A percentile compares a stretch with the other conserved stretches of the same genome.
phyloP scores from a whole-genome alignment of 139 green algal species.

The Micractinium sp. region DNA sequence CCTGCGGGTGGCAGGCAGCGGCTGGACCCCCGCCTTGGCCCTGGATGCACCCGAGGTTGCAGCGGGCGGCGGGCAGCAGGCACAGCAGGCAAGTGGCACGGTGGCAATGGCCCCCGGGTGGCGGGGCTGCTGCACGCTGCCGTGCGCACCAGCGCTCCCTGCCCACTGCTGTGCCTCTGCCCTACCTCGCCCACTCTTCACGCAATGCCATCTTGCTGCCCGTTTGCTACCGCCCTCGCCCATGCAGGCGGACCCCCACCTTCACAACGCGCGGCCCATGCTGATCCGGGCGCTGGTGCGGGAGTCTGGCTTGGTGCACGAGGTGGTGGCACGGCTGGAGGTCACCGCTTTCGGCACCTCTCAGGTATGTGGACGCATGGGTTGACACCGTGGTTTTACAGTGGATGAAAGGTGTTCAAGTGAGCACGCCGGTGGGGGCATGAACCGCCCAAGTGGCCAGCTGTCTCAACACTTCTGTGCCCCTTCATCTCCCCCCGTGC shows the following conservation, averaged over 20 bases:
- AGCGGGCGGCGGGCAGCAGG: conserved; percentile 13
- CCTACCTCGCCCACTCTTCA: too few relatives aligned
- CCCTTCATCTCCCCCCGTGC: background rate
- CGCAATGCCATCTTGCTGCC: too few relatives aligned
- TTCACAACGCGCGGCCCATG: conserved; percentile 43
- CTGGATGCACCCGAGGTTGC: conserved; percentile 37
- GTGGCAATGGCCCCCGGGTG: background rate
- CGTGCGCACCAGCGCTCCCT: background rate
- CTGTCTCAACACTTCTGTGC: background rate
- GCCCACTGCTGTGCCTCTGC: too few relatives aligned
- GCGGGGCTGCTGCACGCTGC: background rate
- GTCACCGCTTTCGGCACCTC: conserved; percentile 30
- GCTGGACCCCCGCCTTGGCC: conserved; percentile 56
- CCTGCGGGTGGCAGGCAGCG: conserved; percentile 49
- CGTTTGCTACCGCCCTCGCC: too few relatives aligned
- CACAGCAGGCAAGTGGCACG: background rate
- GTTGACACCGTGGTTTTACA: too few relatives aligned
- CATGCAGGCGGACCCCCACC: too few relatives aligned
- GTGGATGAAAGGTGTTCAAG: too few relatives aligned
- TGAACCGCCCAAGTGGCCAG: too few relatives aligned
- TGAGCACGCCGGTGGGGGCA: too few relatives aligned
- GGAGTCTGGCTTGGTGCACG: conserved; percentile 57
- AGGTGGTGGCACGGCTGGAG: conserved; percentile 65
- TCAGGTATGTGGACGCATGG: background rate
- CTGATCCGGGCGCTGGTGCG: conserved; percentile 47